Conservation (phyloP, 192 early-diverging fungal species). For the Coemansia brasiliensis region DNA sequence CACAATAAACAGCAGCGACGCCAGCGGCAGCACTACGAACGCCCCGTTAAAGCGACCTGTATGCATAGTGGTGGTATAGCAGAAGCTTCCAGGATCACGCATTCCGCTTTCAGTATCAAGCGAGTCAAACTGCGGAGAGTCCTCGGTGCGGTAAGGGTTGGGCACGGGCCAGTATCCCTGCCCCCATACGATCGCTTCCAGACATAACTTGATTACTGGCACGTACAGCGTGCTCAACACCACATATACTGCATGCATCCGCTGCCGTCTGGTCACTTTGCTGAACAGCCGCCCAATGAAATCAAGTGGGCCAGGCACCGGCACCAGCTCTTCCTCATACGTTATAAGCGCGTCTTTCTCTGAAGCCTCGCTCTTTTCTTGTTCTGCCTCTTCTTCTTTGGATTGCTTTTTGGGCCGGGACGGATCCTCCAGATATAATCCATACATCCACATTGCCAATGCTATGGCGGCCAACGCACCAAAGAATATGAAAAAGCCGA, state of each 20-base stretch:
- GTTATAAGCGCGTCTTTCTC: constrained; percentile 22
- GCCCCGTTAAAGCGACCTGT: constrained; percentile 39
- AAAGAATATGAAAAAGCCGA: constrained; percentile 47
- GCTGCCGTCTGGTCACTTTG: constrained; percentile 31
- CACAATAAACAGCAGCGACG: constrained; percentile 27
- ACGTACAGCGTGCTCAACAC: constrained; percentile 56
- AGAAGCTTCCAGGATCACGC: constrained; percentile 36
- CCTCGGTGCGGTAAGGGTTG: constrained; percentile 48
- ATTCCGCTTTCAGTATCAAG: constrained; percentile 5
- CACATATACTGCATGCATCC: constrained; percentile 41
- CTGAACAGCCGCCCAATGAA: constrained; percentile 32
- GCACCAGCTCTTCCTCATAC: constrained; percentile 37
- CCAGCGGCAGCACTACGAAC: constrained; percentile 46
- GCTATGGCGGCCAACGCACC: constrained; percentile 15
- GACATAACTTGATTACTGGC: constrained; percentile 49
- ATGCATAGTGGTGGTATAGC: constrained; percentile 56
- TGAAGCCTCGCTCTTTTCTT: background rate
- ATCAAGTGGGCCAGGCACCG: constrained; percentile 30
- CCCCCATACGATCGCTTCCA: constrained; percentile 55
- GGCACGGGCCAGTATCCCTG: constrained; percentile 55
- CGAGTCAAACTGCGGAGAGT: constrained; percentile 29
- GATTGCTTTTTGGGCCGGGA: background rate
- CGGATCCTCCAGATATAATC: constrained; percentile 33
- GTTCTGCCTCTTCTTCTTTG: background rate
- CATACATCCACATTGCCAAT: constrained; percentile 40